These are phyloP conservation scores for Sugiyamaella novakii DNA, from an alignment of 1,139 yeast species.

Conservation along the genomic window DNA sequence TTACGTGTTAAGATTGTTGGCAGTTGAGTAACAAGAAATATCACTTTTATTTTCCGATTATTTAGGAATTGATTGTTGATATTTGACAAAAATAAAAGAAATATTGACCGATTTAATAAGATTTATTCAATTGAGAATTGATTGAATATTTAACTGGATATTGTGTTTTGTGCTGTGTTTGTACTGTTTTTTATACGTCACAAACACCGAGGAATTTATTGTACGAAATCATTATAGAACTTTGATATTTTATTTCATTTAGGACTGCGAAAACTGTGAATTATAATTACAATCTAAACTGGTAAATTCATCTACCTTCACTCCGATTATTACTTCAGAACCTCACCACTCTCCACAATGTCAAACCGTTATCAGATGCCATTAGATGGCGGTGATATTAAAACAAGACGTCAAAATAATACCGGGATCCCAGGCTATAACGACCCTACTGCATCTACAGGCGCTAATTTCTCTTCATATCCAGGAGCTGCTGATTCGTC, in stretches of 20 bases:
- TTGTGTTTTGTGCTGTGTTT: too few species aligned
- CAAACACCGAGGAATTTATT: too few species aligned
- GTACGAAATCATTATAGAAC: too few species aligned
- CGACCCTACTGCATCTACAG: neutral
- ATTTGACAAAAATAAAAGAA: too few species aligned
- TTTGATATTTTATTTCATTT: too few species aligned
- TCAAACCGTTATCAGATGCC: conserved; percentile 17
- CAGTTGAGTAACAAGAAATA: neutral
- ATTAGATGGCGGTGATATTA: conserved; percentile 15
- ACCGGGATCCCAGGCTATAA: conserved; percentile 2
- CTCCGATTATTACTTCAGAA: too few species aligned
- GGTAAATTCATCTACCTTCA: too few species aligned
- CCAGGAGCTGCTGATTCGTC: conserved; percentile 11
- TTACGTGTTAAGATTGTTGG: conserved; percentile 16
- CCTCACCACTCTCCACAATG: conserved; percentile 1
- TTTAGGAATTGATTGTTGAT: neutral
- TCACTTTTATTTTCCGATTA: too few species aligned
- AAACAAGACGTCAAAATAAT: conserved; percentile 13
- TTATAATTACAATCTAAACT: neutral
- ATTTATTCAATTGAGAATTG: too few species aligned
- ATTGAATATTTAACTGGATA: too few species aligned
- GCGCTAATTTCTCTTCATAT: conserved; percentile 14
- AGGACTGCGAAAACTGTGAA: neutral
- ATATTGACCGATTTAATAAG: too few species aligned
- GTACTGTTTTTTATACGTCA: too few species aligned